These are phyloP conservation scores for Tubosaeta sp. DNA, from an alignment of 768 basidiomycete species.

Conservation along the genomic window DNA sequence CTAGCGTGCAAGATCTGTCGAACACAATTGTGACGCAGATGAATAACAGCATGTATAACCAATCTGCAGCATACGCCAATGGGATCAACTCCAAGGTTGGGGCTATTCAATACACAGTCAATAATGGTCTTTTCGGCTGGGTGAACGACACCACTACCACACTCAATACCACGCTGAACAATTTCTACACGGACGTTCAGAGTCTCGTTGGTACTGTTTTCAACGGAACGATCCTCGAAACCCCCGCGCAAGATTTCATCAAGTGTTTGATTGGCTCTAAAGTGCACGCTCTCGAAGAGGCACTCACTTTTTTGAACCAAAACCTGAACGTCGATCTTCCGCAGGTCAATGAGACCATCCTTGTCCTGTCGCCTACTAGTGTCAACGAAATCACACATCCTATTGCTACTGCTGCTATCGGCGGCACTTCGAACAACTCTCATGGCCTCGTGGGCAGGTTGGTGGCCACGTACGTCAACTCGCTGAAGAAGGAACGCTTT, in stretches of 20 bases:
- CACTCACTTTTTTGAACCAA: slow-evolving; percentile 86
- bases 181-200: slow-evolving; percentile 86
- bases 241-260: slow-evolving; percentile 82
- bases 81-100: slow-evolving; percentile 71
- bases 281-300: slow-evolving; percentile 79
- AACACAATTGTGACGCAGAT: slow-evolving; percentile 68
- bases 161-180: slow-evolving; percentile 80
- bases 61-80: slow-evolving; percentile 74
- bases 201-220: slow-evolving; percentile 73
- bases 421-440: slow-evolving; percentile 46
- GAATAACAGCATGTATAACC: slow-evolving; percentile 79
- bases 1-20: slow-evolving; percentile 63
- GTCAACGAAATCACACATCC: slow-evolving; percentile 76
- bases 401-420: slow-evolving; percentile 79
- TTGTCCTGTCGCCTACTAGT: slow-evolving; percentile 68
- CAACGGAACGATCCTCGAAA: slow-evolving; percentile 77
- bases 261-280: slow-evolving; percentile 90
- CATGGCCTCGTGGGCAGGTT: slow-evolving; percentile 69
- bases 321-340: slow-evolving; percentile 82
- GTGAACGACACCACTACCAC: slow-evolving; percentile 85
- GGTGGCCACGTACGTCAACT: slow-evolving; percentile 65
- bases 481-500: slow-evolving; percentile 74
- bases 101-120: slow-evolving; percentile 68
- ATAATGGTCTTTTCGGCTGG: slow-evolving; percentile 91
- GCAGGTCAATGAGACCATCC: slow-evolving; percentile 65